Evolutionary conservation across 2,329 filamentous ascomycete genomes (phyloP).

Genomic region (Neocatenulostroma microsporum): DNA sequence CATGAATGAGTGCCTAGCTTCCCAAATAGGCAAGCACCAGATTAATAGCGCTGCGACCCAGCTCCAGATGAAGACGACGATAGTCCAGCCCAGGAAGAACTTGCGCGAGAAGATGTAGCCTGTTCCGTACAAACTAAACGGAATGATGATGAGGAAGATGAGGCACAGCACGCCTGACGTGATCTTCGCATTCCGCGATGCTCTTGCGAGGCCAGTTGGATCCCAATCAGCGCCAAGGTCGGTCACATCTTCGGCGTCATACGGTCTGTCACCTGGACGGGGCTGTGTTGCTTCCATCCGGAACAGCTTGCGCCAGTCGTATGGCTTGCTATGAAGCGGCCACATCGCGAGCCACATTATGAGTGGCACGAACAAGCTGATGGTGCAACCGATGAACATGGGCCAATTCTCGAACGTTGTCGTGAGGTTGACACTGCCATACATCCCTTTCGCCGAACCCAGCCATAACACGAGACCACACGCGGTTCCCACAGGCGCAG

Average conservation of each 20-base stretch:
- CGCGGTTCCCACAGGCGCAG: not conserved
- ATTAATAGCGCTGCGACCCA: conserved; percentile 2
- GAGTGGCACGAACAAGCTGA: not conserved
- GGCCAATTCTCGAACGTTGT: conserved; percentile 1
- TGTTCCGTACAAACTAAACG: conserved; percentile 81
- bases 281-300: not conserved
- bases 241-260: too few species aligned
- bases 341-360: conserved; percentile 1
- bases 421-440: not conserved
- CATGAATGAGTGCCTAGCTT: not conserved
- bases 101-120: conserved; percentile 73
- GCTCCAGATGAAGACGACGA: conserved; percentile 34
- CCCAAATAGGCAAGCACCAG: conserved; percentile 3
- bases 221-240: too few species aligned
- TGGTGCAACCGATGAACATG: conserved; percentile 1
- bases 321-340: not conserved
- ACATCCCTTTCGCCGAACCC: too few species aligned
- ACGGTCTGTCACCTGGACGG: not conserved
- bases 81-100: conserved; percentile 53
- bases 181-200: too few species aligned
- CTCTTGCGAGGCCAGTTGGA: too few species aligned
- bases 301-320: conserved; percentile 1
- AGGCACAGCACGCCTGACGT: too few species aligned
- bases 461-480: too few species aligned
- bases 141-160: conserved; percentile 72